Conservation (phyloP, 805 yeast genomes). For the Candida multigemmis region DNA sequence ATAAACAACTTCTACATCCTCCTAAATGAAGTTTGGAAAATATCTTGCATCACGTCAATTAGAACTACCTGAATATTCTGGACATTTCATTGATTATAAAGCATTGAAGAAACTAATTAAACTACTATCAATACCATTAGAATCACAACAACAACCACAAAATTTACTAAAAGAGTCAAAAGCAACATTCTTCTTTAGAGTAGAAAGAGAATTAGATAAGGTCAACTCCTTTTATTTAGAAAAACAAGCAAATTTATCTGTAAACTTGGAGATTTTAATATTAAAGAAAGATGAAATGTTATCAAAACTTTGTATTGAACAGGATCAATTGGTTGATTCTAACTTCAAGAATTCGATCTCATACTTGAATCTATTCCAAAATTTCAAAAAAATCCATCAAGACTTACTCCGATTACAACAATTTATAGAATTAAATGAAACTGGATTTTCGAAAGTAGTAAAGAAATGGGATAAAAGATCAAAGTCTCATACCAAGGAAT, state of each 20-base stretch:
- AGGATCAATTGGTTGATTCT: conserved; percentile 6
- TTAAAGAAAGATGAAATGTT: conserved; percentile 57
- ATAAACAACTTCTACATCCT: too few relatives aligned
- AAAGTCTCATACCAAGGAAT: conserved; percentile 87
- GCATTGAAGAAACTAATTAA: conserved; percentile 88
- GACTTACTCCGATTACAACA: conserved; percentile 86
- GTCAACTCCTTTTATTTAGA: conserved; percentile 88
- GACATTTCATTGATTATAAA: conserved; percentile 90
- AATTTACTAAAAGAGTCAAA: conserved; percentile 72
- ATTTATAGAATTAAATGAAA: conserved; percentile 88
- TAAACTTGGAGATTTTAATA: conserved; percentile 66
- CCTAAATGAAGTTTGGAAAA: conserved; percentile 80
- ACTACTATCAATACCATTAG: conserved; percentile 47
- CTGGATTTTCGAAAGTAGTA: conserved; percentile 91
- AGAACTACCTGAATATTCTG: conserved; percentile 91
- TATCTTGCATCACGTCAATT: conserved; percentile 88
- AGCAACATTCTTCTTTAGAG: conserved; percentile 78
- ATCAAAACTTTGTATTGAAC: conserved; percentile 8
- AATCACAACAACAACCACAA: conserved; percentile 24
- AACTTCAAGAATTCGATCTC: conserved; percentile 62
- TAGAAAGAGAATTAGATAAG: conserved; percentile 92
- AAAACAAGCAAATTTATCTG: conserved; percentile 80
- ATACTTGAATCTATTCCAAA: conserved; percentile 76
- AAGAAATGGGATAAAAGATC: conserved; percentile 98
- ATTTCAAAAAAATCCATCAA: conserved; percentile 80